phyloP scores from a whole-genome alignment of 441 rosid species.

The Hura crepitans region DNA sequence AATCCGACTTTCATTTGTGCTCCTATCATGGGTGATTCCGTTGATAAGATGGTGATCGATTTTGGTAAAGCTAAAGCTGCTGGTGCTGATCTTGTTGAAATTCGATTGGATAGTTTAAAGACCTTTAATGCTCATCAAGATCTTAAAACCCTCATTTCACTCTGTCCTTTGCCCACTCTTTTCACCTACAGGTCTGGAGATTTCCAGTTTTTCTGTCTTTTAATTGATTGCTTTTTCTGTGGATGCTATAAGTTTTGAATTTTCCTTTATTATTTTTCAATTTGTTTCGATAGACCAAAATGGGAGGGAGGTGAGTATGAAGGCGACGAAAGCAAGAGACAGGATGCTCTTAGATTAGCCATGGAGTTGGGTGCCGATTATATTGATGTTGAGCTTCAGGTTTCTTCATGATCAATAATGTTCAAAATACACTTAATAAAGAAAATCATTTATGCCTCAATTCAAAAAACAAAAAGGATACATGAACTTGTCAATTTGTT shows the following conservation, averaged over 20 bases:
- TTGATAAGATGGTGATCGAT: conserved; percentile 50
- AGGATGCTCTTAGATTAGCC: conserved; percentile 66
- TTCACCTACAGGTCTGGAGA: conserved; percentile 72
- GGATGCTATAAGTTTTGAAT: neutral
- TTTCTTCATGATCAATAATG: conserved; percentile 20
- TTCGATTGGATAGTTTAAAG: conserved; percentile 70
- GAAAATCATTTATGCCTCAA: too few species aligned
- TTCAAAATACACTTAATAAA: too few species aligned
- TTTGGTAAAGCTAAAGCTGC: conserved; percentile 50
- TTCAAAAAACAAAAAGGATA: too few species aligned
- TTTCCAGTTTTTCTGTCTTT: neutral
- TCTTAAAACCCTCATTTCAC: conserved; percentile 42
- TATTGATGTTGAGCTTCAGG: conserved; percentile 92
- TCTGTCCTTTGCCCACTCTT: conserved; percentile 69
- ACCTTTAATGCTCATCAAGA: conserved; percentile 43
- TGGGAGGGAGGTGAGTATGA: conserved; percentile 96
- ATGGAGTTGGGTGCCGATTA: conserved; percentile 94
- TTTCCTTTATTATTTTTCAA: neutral
- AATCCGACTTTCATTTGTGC: conserved; percentile 70
- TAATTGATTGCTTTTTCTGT: neutral
- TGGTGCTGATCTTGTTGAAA: conserved; percentile 86
- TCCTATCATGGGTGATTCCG: conserved; percentile 71
- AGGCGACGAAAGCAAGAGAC: conserved; percentile 69
- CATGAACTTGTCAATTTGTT: too few species aligned
- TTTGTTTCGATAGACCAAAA: conserved; percentile 50